Evolutionary conservation across 352 stramenopile species (phyloP), one percentile per base, ranked within the genome.

Genomic region (Globisporangium yorkense): DNA sequence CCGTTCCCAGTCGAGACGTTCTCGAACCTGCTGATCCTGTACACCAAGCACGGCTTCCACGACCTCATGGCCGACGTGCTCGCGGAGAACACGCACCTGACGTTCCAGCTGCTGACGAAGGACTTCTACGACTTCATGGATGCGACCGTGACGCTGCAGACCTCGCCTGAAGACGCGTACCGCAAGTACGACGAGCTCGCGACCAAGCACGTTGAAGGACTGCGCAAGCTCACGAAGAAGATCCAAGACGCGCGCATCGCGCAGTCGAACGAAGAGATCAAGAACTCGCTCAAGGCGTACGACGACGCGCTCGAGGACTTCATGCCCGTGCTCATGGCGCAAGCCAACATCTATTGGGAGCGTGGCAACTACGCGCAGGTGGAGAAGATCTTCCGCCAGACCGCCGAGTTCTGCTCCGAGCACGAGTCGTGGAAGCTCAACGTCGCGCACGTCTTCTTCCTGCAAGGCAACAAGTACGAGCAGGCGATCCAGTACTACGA

Each of bases 111-210:
- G 54, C 75, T 99, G 18, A 88, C 79, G 3, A 84, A 92, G 51
- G 94, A 98, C 61, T 89, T 98, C 39, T 98, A 97, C 66, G 87
- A 98, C 21, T 99, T 98, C 56, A 88, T 99, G 65, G 92, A 99
- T 61, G 91, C 94, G 43, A 93, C 87, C 7, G 95, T 98, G 59
- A 97, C 97, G 67, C 70, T 91, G 29, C 80, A 96, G 56, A 97
- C 92, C 9, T 97, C 87, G n/a, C 93, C 96, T 0, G 92, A 98
- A 37, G 94, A 98, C 61, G 94, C 92, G 24, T 95, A 94, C 59
- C 75, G 86, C 60, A 97, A 97, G 67, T 97, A 97, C 61, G 92
- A 98, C 54, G 88, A 96, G 40, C 72, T 98, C 4, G 90, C 92
- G 7, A 96, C 84, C 21, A 97, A 97, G 55, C 90, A 98, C 66